These are phyloP conservation scores for Shiraia bambusicola DNA, from an alignment of 2,329 filamentous ascomycete genomes.

Conservation along the genomic window DNA sequence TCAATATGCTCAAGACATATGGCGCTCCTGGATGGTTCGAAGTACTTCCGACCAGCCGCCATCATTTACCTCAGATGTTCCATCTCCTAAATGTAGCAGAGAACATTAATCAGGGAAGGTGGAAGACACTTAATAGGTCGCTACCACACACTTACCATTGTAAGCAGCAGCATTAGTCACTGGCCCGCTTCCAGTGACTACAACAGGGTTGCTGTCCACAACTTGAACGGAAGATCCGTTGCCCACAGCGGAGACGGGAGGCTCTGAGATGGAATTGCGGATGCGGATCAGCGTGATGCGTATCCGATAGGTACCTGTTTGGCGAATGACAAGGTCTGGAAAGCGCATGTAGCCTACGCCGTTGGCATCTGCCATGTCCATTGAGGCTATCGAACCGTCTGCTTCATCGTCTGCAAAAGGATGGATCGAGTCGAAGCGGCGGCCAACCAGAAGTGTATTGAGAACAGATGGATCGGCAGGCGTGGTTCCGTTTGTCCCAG, in stretches of 20 bases:
- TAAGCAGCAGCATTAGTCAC: constrained; percentile 20
- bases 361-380: constrained; percentile 39
- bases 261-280: constrained; percentile 28
- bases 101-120: constrained; percentile 31
- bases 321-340: constrained; percentile 39
- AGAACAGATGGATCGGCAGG: constrained; percentile 33
- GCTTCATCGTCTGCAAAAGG: constrained; percentile 41
- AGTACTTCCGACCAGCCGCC: constrained; percentile 36
- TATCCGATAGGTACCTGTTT: constrained; percentile 41
- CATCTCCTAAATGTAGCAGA: constrained; percentile 26
- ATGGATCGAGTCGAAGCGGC: constrained; percentile 39
- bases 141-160: constrained; percentile 39
- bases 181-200: constrained; percentile 29
- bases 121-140: constrained; percentile 29
- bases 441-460: constrained; percentile 33
- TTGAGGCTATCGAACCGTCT: constrained; percentile 38
- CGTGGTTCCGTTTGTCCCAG: constrained; percentile 29
- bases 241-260: constrained; percentile 24
- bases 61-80: constrained; percentile 25
- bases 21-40: constrained; percentile 28
- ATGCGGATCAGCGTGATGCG: constrained; percentile 42
- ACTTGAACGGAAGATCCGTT: constrained; percentile 34
- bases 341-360: constrained; percentile 44
- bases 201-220: constrained; percentile 40
- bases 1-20: constrained; percentile 18